Conservation (phyloP, 176 grass and related monocot species). For the Guadua angustifolia region DNA sequence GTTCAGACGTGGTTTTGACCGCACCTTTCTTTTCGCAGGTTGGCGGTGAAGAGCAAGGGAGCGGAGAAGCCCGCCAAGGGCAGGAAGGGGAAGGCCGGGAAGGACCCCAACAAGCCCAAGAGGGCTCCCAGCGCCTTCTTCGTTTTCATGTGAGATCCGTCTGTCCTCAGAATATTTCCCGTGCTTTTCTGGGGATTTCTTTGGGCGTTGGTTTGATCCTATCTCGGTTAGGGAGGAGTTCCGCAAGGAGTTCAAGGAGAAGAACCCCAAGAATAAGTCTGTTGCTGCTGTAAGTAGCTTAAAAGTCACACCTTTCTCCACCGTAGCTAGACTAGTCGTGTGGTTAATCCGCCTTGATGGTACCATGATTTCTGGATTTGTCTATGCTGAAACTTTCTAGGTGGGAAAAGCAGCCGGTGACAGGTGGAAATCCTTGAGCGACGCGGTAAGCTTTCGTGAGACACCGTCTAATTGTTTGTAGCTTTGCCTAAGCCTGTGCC, state of each 20-base stretch:
- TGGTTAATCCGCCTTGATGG: not conserved
- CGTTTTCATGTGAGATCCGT: conserved; percentile 69
- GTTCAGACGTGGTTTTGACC: not conserved
- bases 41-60: conserved; percentile 77
- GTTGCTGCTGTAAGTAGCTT: conserved; percentile 66
- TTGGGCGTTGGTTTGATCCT: not conserved
- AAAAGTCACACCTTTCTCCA: not conserved
- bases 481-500: not conserved
- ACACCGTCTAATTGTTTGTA: not conserved
- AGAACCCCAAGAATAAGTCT: conserved; percentile 91
- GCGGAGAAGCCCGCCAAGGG: conserved; percentile 55
- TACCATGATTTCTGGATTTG: not conserved
- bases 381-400: not conserved
- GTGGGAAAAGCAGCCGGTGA: conserved; percentile 89
- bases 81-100: conserved; percentile 67
- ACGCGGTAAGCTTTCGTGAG: conserved; percentile 50
- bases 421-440: conserved; percentile 89
- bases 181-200: not conserved
- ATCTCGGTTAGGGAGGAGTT: conserved; percentile 68
- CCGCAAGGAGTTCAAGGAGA: conserved; percentile 91
- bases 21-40: not conserved
- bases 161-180: not conserved
- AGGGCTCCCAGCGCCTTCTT: conserved; percentile 87
- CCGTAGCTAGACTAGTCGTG: not conserved
- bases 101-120: conserved; percentile 96